A percentile compares a stretch with the other conserved stretches of the same genome.
Conservation (phyloP, 106 monocot species). For the Dendrobium officinale region DNA sequence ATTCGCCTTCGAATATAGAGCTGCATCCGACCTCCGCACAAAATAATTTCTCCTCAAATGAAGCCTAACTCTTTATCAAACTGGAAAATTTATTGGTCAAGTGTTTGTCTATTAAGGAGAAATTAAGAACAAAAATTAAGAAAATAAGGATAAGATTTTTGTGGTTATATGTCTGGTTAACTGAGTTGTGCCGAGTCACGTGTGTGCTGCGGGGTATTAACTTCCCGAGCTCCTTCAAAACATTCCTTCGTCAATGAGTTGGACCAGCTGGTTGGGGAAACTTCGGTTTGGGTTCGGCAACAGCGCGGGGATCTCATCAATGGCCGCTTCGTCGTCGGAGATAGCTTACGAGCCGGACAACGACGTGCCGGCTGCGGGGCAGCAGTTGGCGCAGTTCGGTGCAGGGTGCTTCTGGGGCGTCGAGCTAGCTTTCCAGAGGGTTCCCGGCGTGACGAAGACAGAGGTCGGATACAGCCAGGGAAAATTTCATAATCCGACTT, state of each 20-base stretch:
- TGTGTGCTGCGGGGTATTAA: too few relatives aligned
- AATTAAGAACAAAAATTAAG: too few relatives aligned
- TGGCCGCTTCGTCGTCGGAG: conserved; percentile 12
- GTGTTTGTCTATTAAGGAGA: too few relatives aligned
- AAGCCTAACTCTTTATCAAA: too few relatives aligned
- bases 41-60: too few relatives aligned
- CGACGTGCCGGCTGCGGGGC: conserved; percentile 35
- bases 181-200: too few relatives aligned
- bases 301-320: not conserved
- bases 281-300: conserved; percentile 22
- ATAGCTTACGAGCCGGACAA: conserved; percentile 46
- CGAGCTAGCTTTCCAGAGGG: conserved; percentile 66
- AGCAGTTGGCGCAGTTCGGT: conserved; percentile 64
- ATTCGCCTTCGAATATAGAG: too few relatives aligned
- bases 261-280: conserved; percentile 12
- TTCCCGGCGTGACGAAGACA: conserved; percentile 56
- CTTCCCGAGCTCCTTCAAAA: not conserved
- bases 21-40: too few relatives aligned
- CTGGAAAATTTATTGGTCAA: too few relatives aligned
- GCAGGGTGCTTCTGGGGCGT: conserved; percentile 85
- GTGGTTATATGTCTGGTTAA: too few relatives aligned
- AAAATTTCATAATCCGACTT: conserved; percentile 41
- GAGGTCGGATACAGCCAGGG: conserved; percentile 94
- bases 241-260: not conserved
- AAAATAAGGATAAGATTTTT: too few relatives aligned